phyloP scores from a whole-genome alignment of 495 filamentous ascomycete genomes.

The Thermothielavioides terrestris region DNA sequence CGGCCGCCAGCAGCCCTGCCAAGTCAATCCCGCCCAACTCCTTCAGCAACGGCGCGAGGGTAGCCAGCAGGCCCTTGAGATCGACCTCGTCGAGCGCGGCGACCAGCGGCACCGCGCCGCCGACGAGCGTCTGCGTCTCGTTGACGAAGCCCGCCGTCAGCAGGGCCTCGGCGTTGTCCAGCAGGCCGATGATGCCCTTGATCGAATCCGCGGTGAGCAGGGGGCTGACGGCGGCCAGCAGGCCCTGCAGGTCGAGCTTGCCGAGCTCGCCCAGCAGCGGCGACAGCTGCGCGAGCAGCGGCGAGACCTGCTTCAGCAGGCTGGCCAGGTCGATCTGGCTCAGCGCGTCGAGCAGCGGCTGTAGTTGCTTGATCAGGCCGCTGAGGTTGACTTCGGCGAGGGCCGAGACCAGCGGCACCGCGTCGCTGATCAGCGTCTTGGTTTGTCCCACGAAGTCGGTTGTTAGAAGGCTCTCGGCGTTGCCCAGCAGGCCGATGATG shows the following conservation, averaged over 20 bases:
- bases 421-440: constrained; percentile 30
- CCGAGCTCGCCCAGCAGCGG: constrained; percentile 32
- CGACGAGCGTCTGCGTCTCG: constrained; percentile 34
- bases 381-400: constrained; percentile 30
- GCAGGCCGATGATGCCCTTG: constrained; percentile 36
- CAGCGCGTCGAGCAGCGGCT: constrained; percentile 6
- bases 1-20: constrained; percentile 27
- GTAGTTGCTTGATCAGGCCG: constrained; percentile 26
- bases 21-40: constrained; percentile 25
- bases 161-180: constrained; percentile 33
- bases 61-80: constrained; percentile 21
- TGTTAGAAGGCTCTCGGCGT: constrained; percentile 36
- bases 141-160: constrained; percentile 38
- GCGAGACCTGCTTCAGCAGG: neutral
- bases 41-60: constrained; percentile 27
- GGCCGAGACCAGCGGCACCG: constrained; percentile 27
- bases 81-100: constrained; percentile 31
- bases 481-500: constrained; percentile 31
- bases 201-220: constrained; percentile 36
- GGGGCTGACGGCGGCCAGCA: constrained; percentile 32
- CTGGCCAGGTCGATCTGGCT: constrained; percentile 2
- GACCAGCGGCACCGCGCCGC: constrained; percentile 26
- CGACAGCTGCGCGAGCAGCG: constrained; percentile 23
- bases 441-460: constrained; percentile 34
- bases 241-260: constrained; percentile 38